Evolutionary conservation across 441 rosid species (phyloP).

Genomic region (Lepidium campestre): DNA sequence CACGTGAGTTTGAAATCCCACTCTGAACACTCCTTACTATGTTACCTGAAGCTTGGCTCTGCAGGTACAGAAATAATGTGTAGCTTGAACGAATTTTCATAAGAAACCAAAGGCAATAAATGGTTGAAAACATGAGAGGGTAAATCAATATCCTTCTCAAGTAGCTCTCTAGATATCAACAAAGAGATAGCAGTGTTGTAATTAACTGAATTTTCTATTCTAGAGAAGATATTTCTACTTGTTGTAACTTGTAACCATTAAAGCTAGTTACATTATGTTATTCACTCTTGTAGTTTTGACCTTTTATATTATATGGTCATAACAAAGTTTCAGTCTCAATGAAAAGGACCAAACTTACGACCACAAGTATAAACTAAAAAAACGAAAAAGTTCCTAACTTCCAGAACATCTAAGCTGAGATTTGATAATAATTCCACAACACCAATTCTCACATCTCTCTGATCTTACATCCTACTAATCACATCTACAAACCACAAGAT

Average conservation of each 20-base stretch:
- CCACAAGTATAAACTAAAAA: background rate
- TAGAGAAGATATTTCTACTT: background rate
- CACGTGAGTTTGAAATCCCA: conserved; percentile 46
- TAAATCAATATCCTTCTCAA: background rate
- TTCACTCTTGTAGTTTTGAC: background rate
- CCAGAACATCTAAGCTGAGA: background rate
- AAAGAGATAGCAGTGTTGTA: background rate
- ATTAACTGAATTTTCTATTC: background rate
- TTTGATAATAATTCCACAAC: background rate
- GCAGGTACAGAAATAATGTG: conserved; percentile 20
- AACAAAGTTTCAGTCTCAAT: background rate
- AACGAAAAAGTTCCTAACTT: background rate
- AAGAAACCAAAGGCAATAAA: background rate
- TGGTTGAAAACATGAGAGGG: background rate
- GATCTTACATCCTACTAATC: background rate
- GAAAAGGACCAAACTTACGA: background rate
- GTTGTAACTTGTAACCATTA: background rate
- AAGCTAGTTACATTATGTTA: background rate
- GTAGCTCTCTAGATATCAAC: background rate
- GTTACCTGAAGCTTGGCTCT: conserved; percentile 62
- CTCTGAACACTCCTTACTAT: conserved; percentile 46
- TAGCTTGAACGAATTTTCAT: background rate
- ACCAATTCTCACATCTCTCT: background rate
- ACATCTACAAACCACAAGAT: background rate
- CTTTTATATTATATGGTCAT: background rate